These are phyloP conservation scores for Aspergillus quadrilineatus DNA, from an alignment of 2,329 filamentous ascomycete species.

Conservation along the genomic window DNA sequence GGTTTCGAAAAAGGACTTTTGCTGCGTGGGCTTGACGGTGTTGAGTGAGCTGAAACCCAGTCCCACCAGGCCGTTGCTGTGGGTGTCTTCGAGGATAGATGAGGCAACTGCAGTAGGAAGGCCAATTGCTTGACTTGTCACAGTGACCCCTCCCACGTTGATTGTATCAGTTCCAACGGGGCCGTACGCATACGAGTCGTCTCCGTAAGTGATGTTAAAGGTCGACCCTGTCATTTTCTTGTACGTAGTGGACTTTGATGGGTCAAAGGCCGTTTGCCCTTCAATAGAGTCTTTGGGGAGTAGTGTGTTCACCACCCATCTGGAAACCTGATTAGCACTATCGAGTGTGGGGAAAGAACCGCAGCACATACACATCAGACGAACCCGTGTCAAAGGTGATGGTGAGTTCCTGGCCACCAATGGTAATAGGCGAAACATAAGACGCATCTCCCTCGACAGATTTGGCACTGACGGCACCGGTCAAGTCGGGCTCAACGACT, in stretches of 20 bases:
- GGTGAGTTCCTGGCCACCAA: slow-evolving; percentile 67
- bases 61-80: slow-evolving; percentile 68
- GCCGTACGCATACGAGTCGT: slow-evolving; percentile 62
- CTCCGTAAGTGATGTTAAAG: slow-evolving; percentile 69
- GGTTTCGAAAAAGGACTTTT: slow-evolving; percentile 75
- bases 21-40: slow-evolving; percentile 60
- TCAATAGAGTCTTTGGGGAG: slow-evolving; percentile 48
- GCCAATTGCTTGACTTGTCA: slow-evolving; percentile 65
- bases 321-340: slow-evolving; percentile 24
- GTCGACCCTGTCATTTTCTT: slow-evolving; percentile 49
- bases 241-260: slow-evolving; percentile 54
- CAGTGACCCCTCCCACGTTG: slow-evolving; percentile 64
- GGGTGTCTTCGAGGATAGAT: slow-evolving; percentile 59
- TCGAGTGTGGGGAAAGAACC: background rate
- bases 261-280: slow-evolving; percentile 58
- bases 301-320: slow-evolving; percentile 68
- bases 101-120: slow-evolving; percentile 60
- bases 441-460: slow-evolving; percentile 66
- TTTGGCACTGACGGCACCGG: slow-evolving; percentile 63
- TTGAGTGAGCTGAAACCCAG: slow-evolving; percentile 67
- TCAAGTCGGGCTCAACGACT: slow-evolving; percentile 30
- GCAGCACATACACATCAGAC: slow-evolving; percentile 60
- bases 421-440: slow-evolving; percentile 67
- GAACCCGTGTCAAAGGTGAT: slow-evolving; percentile 76
- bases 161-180: slow-evolving; percentile 66